Conservation (phyloP, 192 early-diverging fungal genomes). For the Backusella mclennaniae region DNA sequence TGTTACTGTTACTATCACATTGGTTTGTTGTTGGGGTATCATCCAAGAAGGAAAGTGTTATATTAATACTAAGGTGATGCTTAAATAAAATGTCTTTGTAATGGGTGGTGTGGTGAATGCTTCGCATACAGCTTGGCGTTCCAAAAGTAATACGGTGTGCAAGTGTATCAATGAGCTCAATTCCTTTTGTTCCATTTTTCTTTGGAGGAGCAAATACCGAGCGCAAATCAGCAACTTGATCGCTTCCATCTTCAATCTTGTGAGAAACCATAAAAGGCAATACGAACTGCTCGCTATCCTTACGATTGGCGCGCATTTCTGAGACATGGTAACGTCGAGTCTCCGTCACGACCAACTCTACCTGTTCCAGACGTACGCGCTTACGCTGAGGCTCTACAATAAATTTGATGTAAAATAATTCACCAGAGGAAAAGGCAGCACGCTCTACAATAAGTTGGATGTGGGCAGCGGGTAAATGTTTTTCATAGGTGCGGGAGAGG, state of each 20-base stretch:
- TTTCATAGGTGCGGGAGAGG: slow-evolving; percentile 28
- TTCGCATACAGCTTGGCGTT: slow-evolving; percentile 20
- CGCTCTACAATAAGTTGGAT: slow-evolving; percentile 16
- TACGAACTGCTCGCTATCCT: background rate
- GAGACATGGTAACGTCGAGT: slow-evolving; percentile 17
- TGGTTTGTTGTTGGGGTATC: background rate
- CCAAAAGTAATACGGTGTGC: slow-evolving; percentile 22
- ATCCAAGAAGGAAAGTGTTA: slow-evolving; percentile 19
- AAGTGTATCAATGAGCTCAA: slow-evolving; percentile 20
- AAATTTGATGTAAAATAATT: slow-evolving; percentile 17
- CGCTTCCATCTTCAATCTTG: slow-evolving; percentile 1
- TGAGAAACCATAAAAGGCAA: slow-evolving; percentile 12
- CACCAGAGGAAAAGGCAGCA: slow-evolving; percentile 25
- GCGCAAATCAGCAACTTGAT: background rate
- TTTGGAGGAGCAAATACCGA: slow-evolving; percentile 9
- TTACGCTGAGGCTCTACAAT: slow-evolving; percentile 25
- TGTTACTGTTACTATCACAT: background rate
- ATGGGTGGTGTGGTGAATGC: slow-evolving; percentile 27
- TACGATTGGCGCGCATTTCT: slow-evolving; percentile 21
- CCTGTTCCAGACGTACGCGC: slow-evolving; percentile 16
- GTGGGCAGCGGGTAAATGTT: slow-evolving; percentile 7
- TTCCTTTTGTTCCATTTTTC: background rate
- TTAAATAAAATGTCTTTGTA: slow-evolving; percentile 23
- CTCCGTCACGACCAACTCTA: slow-evolving; percentile 17
- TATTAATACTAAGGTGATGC: slow-evolving; percentile 15